Evolutionary conservation across 345 rosid species (phyloP).

Genomic region (Eucalyptus caleyi): DNA sequence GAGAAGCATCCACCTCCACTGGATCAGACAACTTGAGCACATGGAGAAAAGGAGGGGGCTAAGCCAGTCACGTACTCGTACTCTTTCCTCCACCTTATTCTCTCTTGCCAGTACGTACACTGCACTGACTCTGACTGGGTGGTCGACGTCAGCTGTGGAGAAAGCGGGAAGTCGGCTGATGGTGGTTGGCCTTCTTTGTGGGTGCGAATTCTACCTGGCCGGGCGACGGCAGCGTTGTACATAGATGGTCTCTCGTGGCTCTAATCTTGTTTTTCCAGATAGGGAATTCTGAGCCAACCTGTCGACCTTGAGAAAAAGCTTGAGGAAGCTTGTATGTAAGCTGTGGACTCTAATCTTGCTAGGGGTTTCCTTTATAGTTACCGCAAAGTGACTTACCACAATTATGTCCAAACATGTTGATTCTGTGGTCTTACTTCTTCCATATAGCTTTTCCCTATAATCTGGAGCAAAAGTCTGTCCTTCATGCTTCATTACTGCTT

Average conservation of each 20-base stretch:
- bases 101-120: constrained; percentile 67
- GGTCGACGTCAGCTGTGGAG: constrained; percentile 84
- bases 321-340: neutral
- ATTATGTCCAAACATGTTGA: neutral
- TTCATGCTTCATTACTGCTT: neutral
- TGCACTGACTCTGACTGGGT: constrained; percentile 91
- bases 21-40: constrained; percentile 48
- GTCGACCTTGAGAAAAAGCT: neutral
- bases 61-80: constrained; percentile 86
- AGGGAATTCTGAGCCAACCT: constrained; percentile 52
- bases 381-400: neutral
- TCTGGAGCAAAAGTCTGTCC: neutral
- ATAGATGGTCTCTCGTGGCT: constrained; percentile 71
- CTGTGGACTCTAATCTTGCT: neutral
- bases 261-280: constrained; percentile 54
- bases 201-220: constrained; percentile 66
- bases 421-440: neutral
- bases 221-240: constrained; percentile 70
- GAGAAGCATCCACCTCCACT: constrained; percentile 78
- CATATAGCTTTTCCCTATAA: neutral
- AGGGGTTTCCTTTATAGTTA: neutral
- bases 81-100: constrained; percentile 66
- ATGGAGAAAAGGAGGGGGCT: constrained; percentile 53
- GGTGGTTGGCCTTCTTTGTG: constrained; percentile 97
- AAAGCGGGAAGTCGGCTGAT: constrained; percentile 76